phyloP scores from a whole-genome alignment of 805 yeast genomes.

The fission yeast (Schizosaccharomyces pombe) region ASM294v3 CU329670.1:5058001-5058500 shows the following conservation, averaged over 20 bases:
- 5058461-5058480: not conserved
- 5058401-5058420: not conserved
- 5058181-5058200: not conserved
- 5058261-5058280: not conserved
- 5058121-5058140: too few relatives aligned
- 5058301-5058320: not conserved
- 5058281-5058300: not conserved
- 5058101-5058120: too few relatives aligned
- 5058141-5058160: too few relatives aligned
- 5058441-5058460: not conserved
- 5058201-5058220: not conserved
- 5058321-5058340: not conserved
- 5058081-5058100: too few relatives aligned
- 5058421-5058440: not conserved
- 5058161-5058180: too few relatives aligned
- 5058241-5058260: not conserved
- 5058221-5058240: not conserved
- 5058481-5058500: too few relatives aligned
- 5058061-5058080: too few relatives aligned
- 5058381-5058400: not conserved
- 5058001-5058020: too few relatives aligned
- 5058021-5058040: too few relatives aligned
- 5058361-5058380: not conserved
- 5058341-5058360: not conserved
- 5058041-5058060: too few relatives aligned